Conservation (phyloP, 768 basidiomycete genomes). For the Zangia roseola region DNA sequence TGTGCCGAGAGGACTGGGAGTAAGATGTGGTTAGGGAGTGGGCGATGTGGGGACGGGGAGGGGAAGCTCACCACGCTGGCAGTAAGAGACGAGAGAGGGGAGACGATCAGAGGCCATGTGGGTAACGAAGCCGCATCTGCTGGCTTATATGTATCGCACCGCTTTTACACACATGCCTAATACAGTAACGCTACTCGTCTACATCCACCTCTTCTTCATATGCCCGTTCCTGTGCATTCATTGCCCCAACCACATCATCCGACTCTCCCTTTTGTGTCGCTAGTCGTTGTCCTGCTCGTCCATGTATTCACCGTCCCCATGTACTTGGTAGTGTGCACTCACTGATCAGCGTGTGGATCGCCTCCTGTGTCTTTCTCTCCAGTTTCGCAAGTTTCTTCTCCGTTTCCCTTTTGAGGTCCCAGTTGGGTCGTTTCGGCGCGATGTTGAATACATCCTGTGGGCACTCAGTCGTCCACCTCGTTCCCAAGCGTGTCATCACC, state of each 20-base stretch:
- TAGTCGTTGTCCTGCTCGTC: conserved; percentile 66
- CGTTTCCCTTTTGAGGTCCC: conserved; percentile 94
- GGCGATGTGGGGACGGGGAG: background rate
- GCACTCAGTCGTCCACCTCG: conserved; percentile 15
- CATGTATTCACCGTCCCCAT: conserved; percentile 8
- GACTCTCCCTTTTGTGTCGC: conserved; percentile 76
- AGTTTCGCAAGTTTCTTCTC: conserved; percentile 86
- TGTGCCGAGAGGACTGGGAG: conserved; percentile 55
- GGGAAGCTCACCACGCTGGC: conserved; percentile 62
- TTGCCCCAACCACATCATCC: conserved; percentile 79
- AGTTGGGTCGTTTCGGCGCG: conserved; percentile 94
- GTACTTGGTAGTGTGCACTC: conserved; percentile 32
- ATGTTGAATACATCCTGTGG: conserved; percentile 92
- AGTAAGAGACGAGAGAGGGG: conserved; percentile 63
- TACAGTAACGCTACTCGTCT: conserved; percentile 11
- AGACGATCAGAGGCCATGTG: conserved; percentile 43
- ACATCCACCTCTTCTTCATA: conserved; percentile 47
- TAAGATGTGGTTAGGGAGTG: conserved; percentile 11
- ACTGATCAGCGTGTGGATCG: conserved; percentile 93
- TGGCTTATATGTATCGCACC: background rate
- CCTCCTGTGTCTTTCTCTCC: conserved; percentile 89
- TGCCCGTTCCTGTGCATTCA: conserved; percentile 70
- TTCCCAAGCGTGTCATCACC: conserved; percentile 5
- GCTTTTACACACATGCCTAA: conserved; percentile 23
- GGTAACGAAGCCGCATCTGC: background rate